A percentile compares a stretch with the other conserved stretches of the same genome.
Evolutionary conservation across 331 rosid genomes (phyloP).

Genomic region (Cucumis variabilis): DNA sequence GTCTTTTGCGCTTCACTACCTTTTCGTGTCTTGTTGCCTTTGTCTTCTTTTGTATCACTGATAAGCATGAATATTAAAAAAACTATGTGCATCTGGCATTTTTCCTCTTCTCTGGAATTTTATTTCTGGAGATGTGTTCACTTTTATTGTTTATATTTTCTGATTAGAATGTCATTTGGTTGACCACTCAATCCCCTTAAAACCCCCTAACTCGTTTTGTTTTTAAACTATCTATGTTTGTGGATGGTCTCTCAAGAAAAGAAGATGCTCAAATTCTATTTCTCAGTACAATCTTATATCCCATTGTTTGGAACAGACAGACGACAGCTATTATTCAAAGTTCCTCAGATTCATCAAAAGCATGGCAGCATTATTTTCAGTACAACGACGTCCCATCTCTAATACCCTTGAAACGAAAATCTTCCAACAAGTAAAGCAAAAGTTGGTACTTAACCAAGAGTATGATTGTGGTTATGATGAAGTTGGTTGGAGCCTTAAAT

Average conservation of each 20-base stretch:
- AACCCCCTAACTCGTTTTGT: neutral
- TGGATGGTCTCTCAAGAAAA: neutral
- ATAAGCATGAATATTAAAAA: neutral
- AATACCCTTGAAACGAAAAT: neutral
- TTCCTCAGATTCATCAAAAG: neutral
- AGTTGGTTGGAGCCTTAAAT: slow-evolving; percentile 32
- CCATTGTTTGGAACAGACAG: neutral
- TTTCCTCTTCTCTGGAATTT: neutral
- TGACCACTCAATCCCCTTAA: neutral
- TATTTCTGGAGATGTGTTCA: neutral
- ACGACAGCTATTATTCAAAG: neutral
- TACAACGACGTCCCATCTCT: neutral
- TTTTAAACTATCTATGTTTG: neutral
- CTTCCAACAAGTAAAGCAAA: neutral
- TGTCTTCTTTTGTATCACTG: neutral
- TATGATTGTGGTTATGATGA: neutral
- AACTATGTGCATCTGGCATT: neutral
- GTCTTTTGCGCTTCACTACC: slow-evolving; percentile 25
- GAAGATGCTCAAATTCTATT: neutral
- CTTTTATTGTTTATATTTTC: neutral
- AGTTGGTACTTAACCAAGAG: neutral
- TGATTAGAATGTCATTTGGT: neutral
- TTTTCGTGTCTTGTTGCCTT: neutral
- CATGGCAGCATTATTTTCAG: neutral
- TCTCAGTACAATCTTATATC: neutral